These are phyloP conservation scores for Cordyceps javanica DNA, from an alignment of 2,329 filamentous ascomycete genomes.

Conservation along the genomic window DNA sequence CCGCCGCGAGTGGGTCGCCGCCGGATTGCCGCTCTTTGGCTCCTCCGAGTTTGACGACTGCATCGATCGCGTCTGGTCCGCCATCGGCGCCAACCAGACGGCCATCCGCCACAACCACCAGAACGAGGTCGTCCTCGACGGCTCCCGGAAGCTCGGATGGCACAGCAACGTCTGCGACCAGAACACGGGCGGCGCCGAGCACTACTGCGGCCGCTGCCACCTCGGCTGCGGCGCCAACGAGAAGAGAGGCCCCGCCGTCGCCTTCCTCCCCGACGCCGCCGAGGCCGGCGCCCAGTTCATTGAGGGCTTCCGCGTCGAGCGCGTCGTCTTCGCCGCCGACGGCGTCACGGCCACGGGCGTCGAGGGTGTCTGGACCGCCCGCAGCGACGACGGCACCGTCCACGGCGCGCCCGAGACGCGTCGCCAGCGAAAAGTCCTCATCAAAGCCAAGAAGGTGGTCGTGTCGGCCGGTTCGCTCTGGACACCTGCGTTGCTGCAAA, in stretches of 20 bases:
- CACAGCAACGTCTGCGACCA: constrained; percentile 64
- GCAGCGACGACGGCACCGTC: constrained; percentile 56
- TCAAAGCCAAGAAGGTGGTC: constrained; percentile 76
- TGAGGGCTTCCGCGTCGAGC: constrained; percentile 71
- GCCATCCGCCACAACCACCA: constrained; percentile 65
- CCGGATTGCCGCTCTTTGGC: constrained; percentile 66
- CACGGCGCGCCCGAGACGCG: constrained; percentile 42
- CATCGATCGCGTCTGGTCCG: constrained; percentile 69
- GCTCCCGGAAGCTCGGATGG: constrained; percentile 68
- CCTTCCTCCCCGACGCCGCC: constrained; percentile 74
- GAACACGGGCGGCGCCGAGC: constrained; percentile 67
- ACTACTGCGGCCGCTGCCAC: constrained; percentile 65
- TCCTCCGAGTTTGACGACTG: constrained; percentile 69
- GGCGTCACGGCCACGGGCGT: constrained; percentile 62
- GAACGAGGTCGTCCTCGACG: constrained; percentile 69
- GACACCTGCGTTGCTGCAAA: constrained; percentile 68
- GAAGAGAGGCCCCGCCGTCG: constrained; percentile 73
- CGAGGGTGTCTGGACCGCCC: constrained; percentile 66
- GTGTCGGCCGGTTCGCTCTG: constrained; percentile 71
- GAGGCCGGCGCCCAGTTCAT: constrained; percentile 72
- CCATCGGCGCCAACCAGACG: constrained; percentile 67
- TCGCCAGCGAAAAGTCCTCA: constrained; percentile 53
- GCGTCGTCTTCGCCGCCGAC: constrained; percentile 59
- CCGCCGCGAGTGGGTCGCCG: constrained; percentile 71
- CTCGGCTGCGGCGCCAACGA: constrained; percentile 58